A percentile compares a stretch with the other conserved stretches of the same genome.
Evolutionary conservation across 164 flowering plant species (phyloP).

Genomic region (Chimonanthus praecox): DNA sequence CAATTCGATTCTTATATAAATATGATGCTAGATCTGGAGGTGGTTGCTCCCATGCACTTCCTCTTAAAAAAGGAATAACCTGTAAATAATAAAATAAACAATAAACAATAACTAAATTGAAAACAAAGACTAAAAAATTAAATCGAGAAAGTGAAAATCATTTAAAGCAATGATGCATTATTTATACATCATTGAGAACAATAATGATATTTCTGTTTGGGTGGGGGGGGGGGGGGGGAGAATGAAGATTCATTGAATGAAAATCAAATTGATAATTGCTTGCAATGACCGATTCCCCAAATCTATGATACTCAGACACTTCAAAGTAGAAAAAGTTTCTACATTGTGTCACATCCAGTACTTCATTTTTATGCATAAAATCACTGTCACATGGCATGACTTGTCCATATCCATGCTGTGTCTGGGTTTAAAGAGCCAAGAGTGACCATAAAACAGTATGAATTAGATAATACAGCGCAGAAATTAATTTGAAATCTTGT

Average conservation of each 20-base stretch:
- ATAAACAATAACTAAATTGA: background rate
- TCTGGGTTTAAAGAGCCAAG: too few species aligned
- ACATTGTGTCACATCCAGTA: too few species aligned
- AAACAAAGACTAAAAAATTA: background rate
- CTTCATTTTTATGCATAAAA: too few species aligned
- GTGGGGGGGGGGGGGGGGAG: too few species aligned
- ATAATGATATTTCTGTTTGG: background rate
- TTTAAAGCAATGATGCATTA: background rate
- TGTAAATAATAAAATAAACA: slow-evolving; percentile 24
- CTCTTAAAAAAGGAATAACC: slow-evolving; percentile 84
- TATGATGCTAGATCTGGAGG: slow-evolving; percentile 97
- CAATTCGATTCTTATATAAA: slow-evolving; percentile 76
- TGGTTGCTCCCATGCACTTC: slow-evolving; percentile 85
- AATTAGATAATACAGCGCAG: background rate
- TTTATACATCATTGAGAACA: background rate
- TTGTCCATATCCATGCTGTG: too few species aligned
- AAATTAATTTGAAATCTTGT: background rate
- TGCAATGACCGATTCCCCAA: background rate
- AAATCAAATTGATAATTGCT: background rate
- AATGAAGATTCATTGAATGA: too few species aligned
- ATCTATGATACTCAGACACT: too few species aligned
- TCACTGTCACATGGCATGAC: too few species aligned
- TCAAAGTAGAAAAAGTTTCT: too few species aligned
- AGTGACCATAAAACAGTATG: background rate
- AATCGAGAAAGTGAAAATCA: background rate